These are phyloP conservation scores for Dryas octopetala DNA, from an alignment of 306 rosid genomes.

Conservation along the genomic window DNA sequence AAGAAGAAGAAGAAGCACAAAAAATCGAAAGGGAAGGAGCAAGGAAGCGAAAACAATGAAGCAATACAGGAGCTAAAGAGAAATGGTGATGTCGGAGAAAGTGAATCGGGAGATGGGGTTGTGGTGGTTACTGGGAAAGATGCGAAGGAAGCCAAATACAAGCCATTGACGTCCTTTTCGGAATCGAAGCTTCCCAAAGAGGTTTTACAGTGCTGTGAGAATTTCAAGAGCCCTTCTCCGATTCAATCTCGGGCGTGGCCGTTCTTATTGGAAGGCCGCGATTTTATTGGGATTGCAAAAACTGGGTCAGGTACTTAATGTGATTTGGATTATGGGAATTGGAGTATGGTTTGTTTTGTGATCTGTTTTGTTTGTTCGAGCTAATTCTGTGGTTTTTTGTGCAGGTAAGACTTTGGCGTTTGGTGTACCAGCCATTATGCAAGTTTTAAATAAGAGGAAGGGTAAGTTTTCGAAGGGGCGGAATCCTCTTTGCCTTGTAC, in stretches of 20 bases:
- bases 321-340: not conserved
- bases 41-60: slow-evolving; percentile 19
- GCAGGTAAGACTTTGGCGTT: slow-evolving; percentile 92
- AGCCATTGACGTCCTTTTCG: slow-evolving; percentile 46
- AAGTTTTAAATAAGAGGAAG: slow-evolving; percentile 66
- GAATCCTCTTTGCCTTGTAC: slow-evolving; percentile 78
- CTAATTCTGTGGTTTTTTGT: slow-evolving; percentile 13
- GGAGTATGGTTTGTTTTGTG: slow-evolving; percentile 8
- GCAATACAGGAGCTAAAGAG: slow-evolving; percentile 13
- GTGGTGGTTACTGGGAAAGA: slow-evolving; percentile 76
- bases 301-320: slow-evolving; percentile 76
- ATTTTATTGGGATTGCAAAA: slow-evolving; percentile 93
- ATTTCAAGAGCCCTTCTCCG: slow-evolving; percentile 74
- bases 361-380: slow-evolving; percentile 6
- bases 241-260: slow-evolving; percentile 97
- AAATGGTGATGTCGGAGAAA: slow-evolving; percentile 13
- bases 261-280: slow-evolving; percentile 80
- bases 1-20: slow-evolving; percentile 46
- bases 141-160: slow-evolving; percentile 47
- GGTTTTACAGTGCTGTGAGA: slow-evolving; percentile 75
- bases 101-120: slow-evolving; percentile 34
- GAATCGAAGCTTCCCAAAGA: slow-evolving; percentile 66
- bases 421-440: slow-evolving; percentile 85
- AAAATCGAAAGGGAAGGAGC: slow-evolving; percentile 29
- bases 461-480: slow-evolving; percentile 59